phyloP scores from a whole-genome alignment of 2,329 filamentous ascomycete species.

The Aureobasidium sp. region DNA sequence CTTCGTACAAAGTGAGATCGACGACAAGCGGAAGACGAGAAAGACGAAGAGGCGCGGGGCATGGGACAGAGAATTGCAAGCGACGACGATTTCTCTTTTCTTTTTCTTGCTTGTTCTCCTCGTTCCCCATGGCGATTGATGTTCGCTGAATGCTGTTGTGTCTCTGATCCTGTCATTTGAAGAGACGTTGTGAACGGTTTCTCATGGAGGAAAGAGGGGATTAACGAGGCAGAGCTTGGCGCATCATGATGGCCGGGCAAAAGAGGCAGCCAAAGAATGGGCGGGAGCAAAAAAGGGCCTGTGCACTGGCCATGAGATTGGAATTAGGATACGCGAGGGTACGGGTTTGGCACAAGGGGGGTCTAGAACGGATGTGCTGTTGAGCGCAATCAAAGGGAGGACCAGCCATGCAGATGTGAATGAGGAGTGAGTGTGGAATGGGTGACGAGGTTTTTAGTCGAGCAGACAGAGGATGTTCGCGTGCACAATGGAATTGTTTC shows the following conservation, averaged over 20 bases:
- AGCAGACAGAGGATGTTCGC: not conserved
- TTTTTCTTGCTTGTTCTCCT: not conserved
- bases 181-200: slow-evolving; percentile 5
- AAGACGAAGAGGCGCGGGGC: not conserved
- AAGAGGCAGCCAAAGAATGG: slow-evolving; percentile 1
- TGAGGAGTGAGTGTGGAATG: not conserved
- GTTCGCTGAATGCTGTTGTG: not conserved
- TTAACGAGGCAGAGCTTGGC: slow-evolving; percentile 2
- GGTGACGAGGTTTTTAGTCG: not conserved
- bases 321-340: not conserved
- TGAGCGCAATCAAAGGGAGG: not conserved
- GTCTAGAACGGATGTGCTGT: slow-evolving; percentile 2
- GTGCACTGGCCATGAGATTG: slow-evolving; percentile 10
- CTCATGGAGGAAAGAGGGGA: slow-evolving; percentile 3
- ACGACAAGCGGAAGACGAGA: not conserved
- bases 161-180: not conserved
- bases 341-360: slow-evolving; percentile 2
- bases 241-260: not conserved
- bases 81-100: not conserved
- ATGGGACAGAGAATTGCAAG: not conserved
- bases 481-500: not conserved
- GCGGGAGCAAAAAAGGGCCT: slow-evolving; percentile 1
- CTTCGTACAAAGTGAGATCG: slow-evolving; percentile 10
- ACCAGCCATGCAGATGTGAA: not conserved
- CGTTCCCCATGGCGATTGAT: not conserved